Base-by-base conservation (phyloP, 1,284 basidiomycete species). In the Paramarasmius palmivorus region DNA sequence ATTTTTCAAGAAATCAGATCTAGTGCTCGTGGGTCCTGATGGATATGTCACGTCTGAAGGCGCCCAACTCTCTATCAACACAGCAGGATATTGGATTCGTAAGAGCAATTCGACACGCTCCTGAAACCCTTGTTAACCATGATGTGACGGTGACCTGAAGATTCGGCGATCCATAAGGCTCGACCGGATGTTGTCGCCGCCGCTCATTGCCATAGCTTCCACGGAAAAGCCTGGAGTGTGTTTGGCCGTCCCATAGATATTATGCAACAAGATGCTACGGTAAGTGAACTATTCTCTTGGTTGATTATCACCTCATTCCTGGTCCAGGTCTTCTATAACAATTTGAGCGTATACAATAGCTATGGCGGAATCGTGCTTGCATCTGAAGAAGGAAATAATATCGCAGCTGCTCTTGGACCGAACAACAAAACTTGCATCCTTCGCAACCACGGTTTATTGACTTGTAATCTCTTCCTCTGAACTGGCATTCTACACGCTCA, bases 131-230 rank as follows among this genome's bases (percentile, higher is more conserved):
- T n/a, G n/a, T n/a, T n/a, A n/a, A n/a, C n/a, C n/a, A n/a, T n/a
- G n/a, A n/a, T n/a, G 57, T 48, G 44, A 56, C 59, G 34, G 58
- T 59, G 51, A 58, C 2, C 22, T 17, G 10, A 36, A 75, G 74
- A 50, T 42, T 76, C 78, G 25, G 77, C 81, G 4, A 75, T 86
- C 46, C 83, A 85, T 63, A 69, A 71, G 9, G 77, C 79, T n/a
- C 77, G 84, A 20, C 81, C 83, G 0, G 84, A 87, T 61, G 74
- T 86, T 17, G 61, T 80, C 36, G 84, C 84, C 37, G 83, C 83
- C 6, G 84, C 84, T 3, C 85, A 87, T 65, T 80, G 79, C 15
- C 85, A 88, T 65, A 80, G 78, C 3, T 67, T 80, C 20, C 73
- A 82, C 62, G 85, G 83, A 20, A 82, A 83, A 60, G 78, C 83